Evolutionary conservation across 768 basidiomycete genomes (phyloP).

Genomic region (Mycena vulgaris): DNA sequence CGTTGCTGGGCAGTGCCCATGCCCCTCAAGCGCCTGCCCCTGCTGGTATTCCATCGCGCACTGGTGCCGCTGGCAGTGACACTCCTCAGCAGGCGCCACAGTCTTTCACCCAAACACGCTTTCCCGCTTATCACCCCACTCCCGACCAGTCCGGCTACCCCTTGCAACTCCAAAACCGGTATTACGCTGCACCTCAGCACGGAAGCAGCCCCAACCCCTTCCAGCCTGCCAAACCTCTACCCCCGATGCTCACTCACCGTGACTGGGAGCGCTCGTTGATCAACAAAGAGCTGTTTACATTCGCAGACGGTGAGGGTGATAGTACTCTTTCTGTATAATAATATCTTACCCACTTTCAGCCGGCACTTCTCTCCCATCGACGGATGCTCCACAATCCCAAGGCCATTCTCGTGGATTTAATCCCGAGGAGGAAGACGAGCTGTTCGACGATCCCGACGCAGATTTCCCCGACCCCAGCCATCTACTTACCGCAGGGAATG

Average conservation of each 20-base stretch:
- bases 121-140: background rate
- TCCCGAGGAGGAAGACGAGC: background rate
- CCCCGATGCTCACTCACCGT: background rate
- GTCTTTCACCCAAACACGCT: background rate
- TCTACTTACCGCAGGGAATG: background rate
- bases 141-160: background rate
- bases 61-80: background rate
- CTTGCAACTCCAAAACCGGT: background rate
- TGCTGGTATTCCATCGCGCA: too few relatives aligned
- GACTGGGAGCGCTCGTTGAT: background rate
- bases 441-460: background rate
- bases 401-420: background rate
- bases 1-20: background rate
- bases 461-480: background rate
- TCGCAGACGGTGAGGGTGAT: background rate
- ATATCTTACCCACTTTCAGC: background rate
- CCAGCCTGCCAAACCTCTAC: background rate
- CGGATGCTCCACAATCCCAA: too few relatives aligned
- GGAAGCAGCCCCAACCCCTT: conserved; percentile 9
- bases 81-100: background rate
- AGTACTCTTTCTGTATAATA: background rate
- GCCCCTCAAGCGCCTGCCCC: background rate
- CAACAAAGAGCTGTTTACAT: background rate
- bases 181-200: background rate
- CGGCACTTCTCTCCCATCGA: too few relatives aligned